Base-by-base conservation (phyloP, 1,139 yeast species). In the Yamadazyma sp. region DNA sequence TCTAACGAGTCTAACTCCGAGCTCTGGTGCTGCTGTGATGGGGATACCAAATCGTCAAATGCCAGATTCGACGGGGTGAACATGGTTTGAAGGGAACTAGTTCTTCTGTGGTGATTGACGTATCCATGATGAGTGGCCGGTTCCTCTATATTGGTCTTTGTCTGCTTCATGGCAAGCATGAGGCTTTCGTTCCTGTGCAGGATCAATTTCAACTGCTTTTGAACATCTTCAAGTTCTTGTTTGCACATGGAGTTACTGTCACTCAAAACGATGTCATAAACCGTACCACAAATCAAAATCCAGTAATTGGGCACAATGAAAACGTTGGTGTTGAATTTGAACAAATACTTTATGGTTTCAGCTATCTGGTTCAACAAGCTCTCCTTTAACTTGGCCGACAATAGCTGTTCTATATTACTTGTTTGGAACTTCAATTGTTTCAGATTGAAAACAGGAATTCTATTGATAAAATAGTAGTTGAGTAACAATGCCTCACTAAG, bases 231-330 rank as follows among this genome's bases (percentile, higher is more conserved):
- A 32, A 59, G 61, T 45, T 59, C 65, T 32, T 50, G 50, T 11
- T 37, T 35, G 9, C 37, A 16, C 35, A 35, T 35, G 6, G n/a
- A 12, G 3, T 15, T 11, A 10, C 43, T 32, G 57, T 75, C 52
- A 57, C 65, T 46, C 7, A 59, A 39, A 13, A 86, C 56, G 9
- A 78, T 75, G 15, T 55, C 55, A 37, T 52, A 56, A 16, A 72
- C 51, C 0, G 62, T 49, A 1, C 76, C 70, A 33, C 80, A 81
- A 35, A 86, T 62, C 6, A 73, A 54, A 11, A 73, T 67, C 97
- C 97, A 89, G 41, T 69, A 73, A 37, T 72, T 74, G 0, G 96
- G 95, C 28, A 86, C 71, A n/a, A 89, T 80, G 50, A 89, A 88
- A 4, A 82, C 74, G 50, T 86, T 89, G 55, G 80, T 50, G 70